Evolutionary conservation across 257 asterid genomes (phyloP), one percentile per base, ranked within the genome.

Genomic region (Ophiorrhiza pumila): DNA sequence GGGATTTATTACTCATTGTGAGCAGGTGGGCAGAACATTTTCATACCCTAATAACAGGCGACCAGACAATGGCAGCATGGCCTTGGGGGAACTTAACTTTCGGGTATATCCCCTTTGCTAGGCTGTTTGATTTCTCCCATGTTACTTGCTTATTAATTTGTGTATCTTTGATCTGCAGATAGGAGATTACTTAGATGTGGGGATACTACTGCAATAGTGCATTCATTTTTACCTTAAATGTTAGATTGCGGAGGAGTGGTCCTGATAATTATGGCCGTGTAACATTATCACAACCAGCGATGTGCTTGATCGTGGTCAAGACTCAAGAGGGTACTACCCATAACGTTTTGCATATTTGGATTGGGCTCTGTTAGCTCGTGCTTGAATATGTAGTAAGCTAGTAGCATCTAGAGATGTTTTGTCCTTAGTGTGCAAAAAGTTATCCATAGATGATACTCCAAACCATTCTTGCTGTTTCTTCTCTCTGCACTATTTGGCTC

Each of bases 141-240:
- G 7, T n/a, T 35, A 6, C 32, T 18, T 23, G 52, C 22, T 34
- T 15, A 68, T 59, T 71, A 43, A 77, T 78, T 34, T 43, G 66
- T 71, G 7, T 31, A 4, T 34, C 41, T 56, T 65, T 64, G 41
- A 42, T 74, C 7, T 78, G 84, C 98, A 92, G 98, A 87, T 90
- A 47, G 98, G 98, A 46, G 98, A 92, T 82, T 90, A 90, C 87
- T 84, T 92, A 89, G 98, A 92, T 52, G 98, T 92, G 76, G 92
- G 96, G 18, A 88, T 90, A 53, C 83, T 78, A 43, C 78, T 82
- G 77, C 92, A 88, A 87, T 87, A 76, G 72, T 34, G 31, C 25
- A 9, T 32, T 22, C 57, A 1, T n/a, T 20, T n/a, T n/a, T n/a
- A n/a, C 4, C 5, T 9, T 43, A 39, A 2, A 13, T 15, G 56